Percentiles rank a stretch among this genome's conserved stretches.
phyloP scores from a whole-genome alignment of 2,329 filamentous ascomycete genomes.

The Diaporthe citrichinensis region DNA sequence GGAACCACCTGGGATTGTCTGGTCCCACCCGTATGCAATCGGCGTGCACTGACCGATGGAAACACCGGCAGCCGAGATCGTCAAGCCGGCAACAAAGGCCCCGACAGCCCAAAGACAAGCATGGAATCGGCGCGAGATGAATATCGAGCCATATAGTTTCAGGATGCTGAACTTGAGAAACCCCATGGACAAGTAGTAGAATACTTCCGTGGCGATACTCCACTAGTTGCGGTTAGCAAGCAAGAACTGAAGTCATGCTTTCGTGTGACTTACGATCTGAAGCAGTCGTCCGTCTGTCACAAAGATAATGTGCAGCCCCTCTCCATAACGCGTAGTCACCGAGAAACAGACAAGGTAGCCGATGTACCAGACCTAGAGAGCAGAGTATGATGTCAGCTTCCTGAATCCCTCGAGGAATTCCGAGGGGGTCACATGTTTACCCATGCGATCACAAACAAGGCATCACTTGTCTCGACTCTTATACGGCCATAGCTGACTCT shows the following conservation, averaged over 20 bases:
- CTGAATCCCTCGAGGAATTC: background rate
- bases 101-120: background rate
- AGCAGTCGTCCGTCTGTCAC: too few species aligned
- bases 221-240: background rate
- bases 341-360: background rate
- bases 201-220: background rate
- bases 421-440: background rate
- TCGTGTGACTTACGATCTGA: too few species aligned
- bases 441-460: background rate
- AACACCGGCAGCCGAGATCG: background rate
- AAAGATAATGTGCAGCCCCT: background rate
- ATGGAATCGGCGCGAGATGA: background rate
- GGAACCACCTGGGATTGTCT: background rate
- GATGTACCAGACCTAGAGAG: background rate
- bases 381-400: background rate
- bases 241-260: too few species aligned
- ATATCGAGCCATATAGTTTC: background rate
- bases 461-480: background rate
- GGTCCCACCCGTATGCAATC: background rate
- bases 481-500: background rate
- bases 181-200: background rate
- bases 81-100: background rate
- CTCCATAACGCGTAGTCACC: background rate
- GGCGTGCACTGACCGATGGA: background rate
- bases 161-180: background rate